Evolutionary conservation across 768 basidiomycete species (phyloP).

Genomic region (Panus rudis): DNA sequence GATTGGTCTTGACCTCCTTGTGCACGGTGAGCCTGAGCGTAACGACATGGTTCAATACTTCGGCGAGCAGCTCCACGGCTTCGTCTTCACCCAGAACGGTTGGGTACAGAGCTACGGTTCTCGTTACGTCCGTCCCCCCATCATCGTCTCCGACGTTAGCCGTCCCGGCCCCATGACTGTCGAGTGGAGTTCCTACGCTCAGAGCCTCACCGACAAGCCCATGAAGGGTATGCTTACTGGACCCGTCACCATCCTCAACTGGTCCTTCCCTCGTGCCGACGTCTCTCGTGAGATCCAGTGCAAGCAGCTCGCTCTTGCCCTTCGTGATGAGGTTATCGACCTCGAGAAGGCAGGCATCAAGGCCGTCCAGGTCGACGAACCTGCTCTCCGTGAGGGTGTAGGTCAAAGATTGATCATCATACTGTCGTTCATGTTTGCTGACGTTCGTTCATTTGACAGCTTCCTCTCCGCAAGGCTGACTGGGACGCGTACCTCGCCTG

Average conservation of each 20-base stretch:
- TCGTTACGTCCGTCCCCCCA: constrained; percentile 96
- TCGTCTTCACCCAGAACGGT: constrained; percentile 96
- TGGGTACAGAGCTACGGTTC: constrained; percentile 99
- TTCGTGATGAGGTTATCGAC: constrained; percentile 97
- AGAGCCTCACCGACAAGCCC: constrained; percentile 85
- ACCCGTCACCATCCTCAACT: constrained; percentile 98
- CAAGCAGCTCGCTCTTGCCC: constrained; percentile 95
- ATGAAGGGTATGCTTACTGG: constrained; percentile 99
- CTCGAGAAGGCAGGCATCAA: constrained; percentile 94
- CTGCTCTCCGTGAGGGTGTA: constrained; percentile 98
- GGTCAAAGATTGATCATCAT: constrained; percentile 22
- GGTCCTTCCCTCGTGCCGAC: constrained; percentile 99
- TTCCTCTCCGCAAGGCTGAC: constrained; percentile 92
- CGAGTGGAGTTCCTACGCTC: constrained; percentile 94
- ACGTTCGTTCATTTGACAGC: constrained; percentile 29
- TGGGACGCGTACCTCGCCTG: constrained; percentile 96
- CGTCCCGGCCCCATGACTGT: constrained; percentile 92
- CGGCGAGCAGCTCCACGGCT: constrained; percentile 90
- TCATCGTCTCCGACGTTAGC: constrained; percentile 97
- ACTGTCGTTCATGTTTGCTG: not conserved
- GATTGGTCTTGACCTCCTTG: constrained; percentile 91
- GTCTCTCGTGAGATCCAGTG: constrained; percentile 94
- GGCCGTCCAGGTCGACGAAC: constrained; percentile 99
- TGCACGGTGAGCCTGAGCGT: constrained; percentile 98
- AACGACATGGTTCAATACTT: constrained; percentile 99